Conservation (phyloP, 306 rosid species). For the Cucumis hystrix region DNA sequence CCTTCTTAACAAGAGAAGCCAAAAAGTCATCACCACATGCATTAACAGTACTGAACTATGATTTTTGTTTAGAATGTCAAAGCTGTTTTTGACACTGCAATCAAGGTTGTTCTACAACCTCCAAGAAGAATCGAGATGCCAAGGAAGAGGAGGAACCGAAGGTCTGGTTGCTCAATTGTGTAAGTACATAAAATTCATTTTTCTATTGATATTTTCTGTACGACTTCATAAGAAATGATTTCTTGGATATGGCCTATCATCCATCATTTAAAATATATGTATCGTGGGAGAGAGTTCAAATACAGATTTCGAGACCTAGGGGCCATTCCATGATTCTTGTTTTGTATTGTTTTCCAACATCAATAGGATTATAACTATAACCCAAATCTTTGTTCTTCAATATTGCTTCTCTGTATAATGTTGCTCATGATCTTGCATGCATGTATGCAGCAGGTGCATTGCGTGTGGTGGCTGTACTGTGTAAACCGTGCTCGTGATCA, state of each 20-base stretch:
- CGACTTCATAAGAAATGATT: neutral
- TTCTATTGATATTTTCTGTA: neutral
- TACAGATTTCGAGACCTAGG: neutral
- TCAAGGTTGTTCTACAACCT: constrained; percentile 98
- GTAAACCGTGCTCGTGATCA: neutral
- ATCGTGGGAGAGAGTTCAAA: neutral
- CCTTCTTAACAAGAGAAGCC: neutral
- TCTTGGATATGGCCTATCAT: neutral
- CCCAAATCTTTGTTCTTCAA: too few species aligned
- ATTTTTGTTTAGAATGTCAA: constrained; percentile 73
- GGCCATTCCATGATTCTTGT: neutral
- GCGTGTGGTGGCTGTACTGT: constrained; percentile 75
- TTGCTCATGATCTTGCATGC: neutral
- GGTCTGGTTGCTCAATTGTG: constrained; percentile 71
- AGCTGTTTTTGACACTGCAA: constrained; percentile 89
- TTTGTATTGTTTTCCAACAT: too few species aligned
- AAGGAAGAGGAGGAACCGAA: constrained; percentile 53
- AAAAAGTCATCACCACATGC: neutral
- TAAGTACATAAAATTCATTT: constrained; percentile 29
- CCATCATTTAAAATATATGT: neutral
- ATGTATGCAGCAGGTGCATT: constrained; percentile 37
- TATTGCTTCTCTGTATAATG: too few species aligned
- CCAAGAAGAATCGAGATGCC: constrained; percentile 79
- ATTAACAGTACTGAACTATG: neutral
- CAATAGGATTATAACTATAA: too few species aligned